phyloP scores from a whole-genome alignment of 2,329 filamentous ascomycete genomes.

The Colletotrichum orbiculare region DNA sequence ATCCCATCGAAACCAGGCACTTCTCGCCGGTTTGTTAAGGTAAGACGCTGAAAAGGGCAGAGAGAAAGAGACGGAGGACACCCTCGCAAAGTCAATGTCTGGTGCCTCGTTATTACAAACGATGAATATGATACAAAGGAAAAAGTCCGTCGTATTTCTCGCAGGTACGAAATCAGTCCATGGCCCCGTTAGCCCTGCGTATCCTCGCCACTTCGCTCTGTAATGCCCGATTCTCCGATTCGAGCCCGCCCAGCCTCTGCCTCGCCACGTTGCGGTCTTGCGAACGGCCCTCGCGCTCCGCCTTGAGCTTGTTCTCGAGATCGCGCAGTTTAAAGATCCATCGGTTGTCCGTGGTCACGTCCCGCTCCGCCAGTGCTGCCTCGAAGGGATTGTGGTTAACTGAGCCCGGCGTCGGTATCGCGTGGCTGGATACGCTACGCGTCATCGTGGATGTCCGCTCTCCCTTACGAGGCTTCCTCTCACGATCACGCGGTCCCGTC shows the following conservation, averaged over 20 bases:
- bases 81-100: too few species aligned
- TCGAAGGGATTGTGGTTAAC: slow-evolving; percentile 33
- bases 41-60: too few species aligned
- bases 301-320: slow-evolving; percentile 87
- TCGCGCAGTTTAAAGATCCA: slow-evolving; percentile 90
- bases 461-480: slow-evolving; percentile 38
- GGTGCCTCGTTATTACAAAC: too few species aligned
- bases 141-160: not conserved
- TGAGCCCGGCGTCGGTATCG: slow-evolving; percentile 28
- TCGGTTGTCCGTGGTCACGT: slow-evolving; percentile 67
- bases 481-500: slow-evolving; percentile 61
- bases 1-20: too few species aligned
- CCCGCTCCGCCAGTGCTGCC: slow-evolving; percentile 46
- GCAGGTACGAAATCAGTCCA: slow-evolving; percentile 20
- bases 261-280: slow-evolving; percentile 86
- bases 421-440: slow-evolving; percentile 41
- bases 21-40: too few species aligned
- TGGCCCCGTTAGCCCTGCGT: slow-evolving; percentile 30
- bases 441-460: slow-evolving; percentile 44
- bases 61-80: too few species aligned
- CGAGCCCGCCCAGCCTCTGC: slow-evolving; percentile 81
- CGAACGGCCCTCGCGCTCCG: slow-evolving; percentile 86
- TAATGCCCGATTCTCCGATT: slow-evolving; percentile 78
- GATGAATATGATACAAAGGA: slow-evolving; percentile 7
- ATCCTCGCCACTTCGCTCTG: slow-evolving; percentile 67